Percentiles rank a stretch among this genome's conserved stretches.
Conservation (phyloP, 352 stramenopile species). For the Globisporangium carolinianum region DNA sequence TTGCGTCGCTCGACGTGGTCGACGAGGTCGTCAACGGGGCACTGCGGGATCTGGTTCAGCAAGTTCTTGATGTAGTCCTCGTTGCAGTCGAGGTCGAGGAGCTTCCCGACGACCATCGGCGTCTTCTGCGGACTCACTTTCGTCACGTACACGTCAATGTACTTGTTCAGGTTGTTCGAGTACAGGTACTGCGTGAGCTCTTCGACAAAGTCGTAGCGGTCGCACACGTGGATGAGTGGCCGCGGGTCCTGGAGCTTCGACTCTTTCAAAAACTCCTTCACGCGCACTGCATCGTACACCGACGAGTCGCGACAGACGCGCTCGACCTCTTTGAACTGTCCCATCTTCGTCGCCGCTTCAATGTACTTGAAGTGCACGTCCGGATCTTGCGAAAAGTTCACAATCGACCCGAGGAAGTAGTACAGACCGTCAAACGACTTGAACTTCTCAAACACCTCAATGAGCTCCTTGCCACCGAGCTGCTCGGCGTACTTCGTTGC, state of each 20-base stretch:
- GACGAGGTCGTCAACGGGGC: conserved; percentile 97
- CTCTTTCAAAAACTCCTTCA: conserved; percentile 99
- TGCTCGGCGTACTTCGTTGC: conserved; percentile 93
- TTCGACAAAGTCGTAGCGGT: conserved; percentile 99
- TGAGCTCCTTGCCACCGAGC: conserved; percentile 92
- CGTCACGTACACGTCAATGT: conserved; percentile 99
- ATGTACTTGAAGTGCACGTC: conserved; percentile 99
- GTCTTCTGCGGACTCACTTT: conserved; percentile 98
- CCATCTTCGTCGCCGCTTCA: conserved; percentile 98
- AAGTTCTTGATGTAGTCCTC: conserved; percentile 99
- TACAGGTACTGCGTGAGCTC: conserved; percentile 99
- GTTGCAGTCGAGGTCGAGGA: conserved; percentile 97
- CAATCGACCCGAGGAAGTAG: conserved; percentile 99
- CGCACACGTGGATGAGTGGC: conserved; percentile 99
- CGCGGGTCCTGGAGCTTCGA: conserved; percentile 98
- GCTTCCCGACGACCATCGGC: conserved; percentile 97
- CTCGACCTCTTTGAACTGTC: conserved; percentile 99
- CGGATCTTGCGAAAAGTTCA: conserved; percentile 97
- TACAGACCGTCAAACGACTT: conserved; percentile 98
- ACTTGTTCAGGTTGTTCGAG: conserved; percentile 99
- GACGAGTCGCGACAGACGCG: conserved; percentile 99
- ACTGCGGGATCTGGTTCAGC: conserved; percentile 95
- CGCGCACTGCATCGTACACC: conserved; percentile 98
- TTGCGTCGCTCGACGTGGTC: conserved; percentile 99
- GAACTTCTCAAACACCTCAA: conserved; percentile 99